These are phyloP conservation scores for Spergularia azorica DNA, from an alignment of 179 eudicot genomes.

Conservation along the genomic window DNA sequence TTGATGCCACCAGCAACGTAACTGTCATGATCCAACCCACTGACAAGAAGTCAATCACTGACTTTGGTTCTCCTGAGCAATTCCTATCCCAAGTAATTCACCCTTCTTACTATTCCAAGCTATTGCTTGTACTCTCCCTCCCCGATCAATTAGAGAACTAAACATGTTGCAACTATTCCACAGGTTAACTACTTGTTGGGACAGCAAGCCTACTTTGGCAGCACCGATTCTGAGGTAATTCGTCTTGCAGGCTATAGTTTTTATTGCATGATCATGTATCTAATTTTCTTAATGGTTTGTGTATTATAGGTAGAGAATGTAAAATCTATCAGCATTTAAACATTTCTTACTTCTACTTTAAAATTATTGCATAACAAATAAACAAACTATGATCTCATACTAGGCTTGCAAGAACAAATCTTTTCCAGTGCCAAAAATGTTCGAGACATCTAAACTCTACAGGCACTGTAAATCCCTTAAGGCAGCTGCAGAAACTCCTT, in stretches of 20 bases:
- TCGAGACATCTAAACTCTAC: too few relatives aligned
- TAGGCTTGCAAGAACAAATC: too few relatives aligned
- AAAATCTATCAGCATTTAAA: too few relatives aligned
- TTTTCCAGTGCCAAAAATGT: too few relatives aligned
- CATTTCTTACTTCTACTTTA: too few relatives aligned
- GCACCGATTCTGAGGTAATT: slow-evolving; percentile 86
- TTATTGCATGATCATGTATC: too few relatives aligned
- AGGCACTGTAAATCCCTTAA: too few relatives aligned
- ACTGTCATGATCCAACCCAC: slow-evolving; percentile 64
- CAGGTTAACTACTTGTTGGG: slow-evolving; percentile 91
- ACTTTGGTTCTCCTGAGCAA: slow-evolving; percentile 83
- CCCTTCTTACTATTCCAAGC: not conserved
- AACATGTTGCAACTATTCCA: not conserved
- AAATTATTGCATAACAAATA: too few relatives aligned
- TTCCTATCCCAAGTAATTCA: slow-evolving; percentile 67
- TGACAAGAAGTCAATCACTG: slow-evolving; percentile 89
- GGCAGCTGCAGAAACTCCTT: too few relatives aligned
- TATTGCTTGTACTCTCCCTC: not conserved
- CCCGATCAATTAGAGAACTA: slow-evolving; percentile 15
- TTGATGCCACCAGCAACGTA: slow-evolving; percentile 75
- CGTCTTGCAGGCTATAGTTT: not conserved
- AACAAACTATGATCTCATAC: too few relatives aligned
- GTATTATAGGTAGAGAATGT: too few relatives aligned
- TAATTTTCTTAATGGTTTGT: too few relatives aligned
- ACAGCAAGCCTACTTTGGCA: slow-evolving; percentile 83